A percentile compares a stretch with the other conserved stretches of the same genome.
phyloP scores from a whole-genome alignment of 129 eudicot species.

The Rutidosis leptorrhynchoides region DNA sequence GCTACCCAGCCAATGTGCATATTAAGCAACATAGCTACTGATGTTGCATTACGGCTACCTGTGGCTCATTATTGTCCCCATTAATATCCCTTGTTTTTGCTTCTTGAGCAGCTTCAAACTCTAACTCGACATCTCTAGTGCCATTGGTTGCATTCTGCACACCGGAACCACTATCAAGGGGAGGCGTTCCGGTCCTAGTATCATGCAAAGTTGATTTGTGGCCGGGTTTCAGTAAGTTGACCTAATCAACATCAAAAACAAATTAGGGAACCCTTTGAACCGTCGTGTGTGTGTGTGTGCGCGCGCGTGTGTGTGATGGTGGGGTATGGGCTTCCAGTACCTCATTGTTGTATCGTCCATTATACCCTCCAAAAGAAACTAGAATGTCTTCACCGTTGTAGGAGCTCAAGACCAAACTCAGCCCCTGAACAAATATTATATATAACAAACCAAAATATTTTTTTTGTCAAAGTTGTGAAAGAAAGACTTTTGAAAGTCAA shows the following conservation, averaged over 20 bases:
- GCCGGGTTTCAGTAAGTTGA: constrained; percentile 90
- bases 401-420: constrained; percentile 90
- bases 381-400: constrained; percentile 80
- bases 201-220: constrained; percentile 84
- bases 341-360: constrained; percentile 97
- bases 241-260: constrained; percentile 41
- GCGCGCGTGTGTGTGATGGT: neutral
- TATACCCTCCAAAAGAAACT: constrained; percentile 96
- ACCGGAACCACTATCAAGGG: constrained; percentile 82
- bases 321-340: constrained; percentile 31
- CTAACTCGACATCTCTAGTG: constrained; percentile 78
- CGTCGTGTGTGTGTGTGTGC: neutral
- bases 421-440: constrained; percentile 65
- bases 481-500: too few relatives aligned
- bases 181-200: constrained; percentile 63
- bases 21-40: neutral
- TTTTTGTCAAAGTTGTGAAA: too few relatives aligned
- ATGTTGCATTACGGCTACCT: constrained; percentile 36
- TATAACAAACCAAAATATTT: too few relatives aligned
- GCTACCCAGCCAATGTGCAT: neutral
- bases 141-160: constrained; percentile 76
- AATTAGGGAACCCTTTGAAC: constrained; percentile 7
- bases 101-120: constrained; percentile 75
- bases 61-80: constrained; percentile 62
- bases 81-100: constrained; percentile 82